Percentiles rank a stretch among this genome's conserved stretches.
phyloP scores from a whole-genome alignment of 768 basidiomycete species.

The Mycena haematopus region DNA sequence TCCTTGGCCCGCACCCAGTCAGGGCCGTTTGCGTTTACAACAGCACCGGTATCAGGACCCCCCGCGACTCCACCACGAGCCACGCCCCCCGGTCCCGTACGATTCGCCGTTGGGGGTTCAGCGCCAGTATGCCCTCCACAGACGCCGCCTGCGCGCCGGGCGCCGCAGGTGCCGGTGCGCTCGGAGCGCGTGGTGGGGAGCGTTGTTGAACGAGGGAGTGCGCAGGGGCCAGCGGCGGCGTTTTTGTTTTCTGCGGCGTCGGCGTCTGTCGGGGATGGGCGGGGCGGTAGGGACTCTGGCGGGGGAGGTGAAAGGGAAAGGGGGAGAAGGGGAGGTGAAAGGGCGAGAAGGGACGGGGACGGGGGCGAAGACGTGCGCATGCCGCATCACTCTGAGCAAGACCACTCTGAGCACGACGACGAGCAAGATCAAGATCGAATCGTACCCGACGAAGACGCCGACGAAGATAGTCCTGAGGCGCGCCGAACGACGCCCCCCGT shows the following conservation, averaged over 20 bases:
- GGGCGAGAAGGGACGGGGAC: no score
- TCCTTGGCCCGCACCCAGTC: background rate
- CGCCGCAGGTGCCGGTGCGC: constrained; percentile 8
- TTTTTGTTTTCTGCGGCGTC: no score
- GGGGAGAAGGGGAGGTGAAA: no score
- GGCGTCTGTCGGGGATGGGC: background rate
- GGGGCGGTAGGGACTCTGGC: no score
- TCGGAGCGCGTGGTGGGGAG: constrained; percentile 2
- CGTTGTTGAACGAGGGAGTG: background rate
- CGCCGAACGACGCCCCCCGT: background rate
- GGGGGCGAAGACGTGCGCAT: background rate
- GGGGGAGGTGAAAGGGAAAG: no score
- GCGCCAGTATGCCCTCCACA: no score
- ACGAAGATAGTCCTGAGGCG: background rate
- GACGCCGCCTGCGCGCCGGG: constrained; percentile 12
- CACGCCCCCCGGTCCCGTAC: no score
- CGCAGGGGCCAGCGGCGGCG: no score
- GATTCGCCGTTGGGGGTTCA: no score
- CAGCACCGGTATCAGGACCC: no score
- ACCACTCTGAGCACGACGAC: background rate
- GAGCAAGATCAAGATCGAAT: background rate
- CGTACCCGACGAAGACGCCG: background rate
- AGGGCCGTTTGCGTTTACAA: no score
- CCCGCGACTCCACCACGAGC: no score
- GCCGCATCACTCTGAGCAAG: background rate